Base-by-base conservation (phyloP, 768 basidiomycete species). In the Mycena albidolilacea region DNA sequence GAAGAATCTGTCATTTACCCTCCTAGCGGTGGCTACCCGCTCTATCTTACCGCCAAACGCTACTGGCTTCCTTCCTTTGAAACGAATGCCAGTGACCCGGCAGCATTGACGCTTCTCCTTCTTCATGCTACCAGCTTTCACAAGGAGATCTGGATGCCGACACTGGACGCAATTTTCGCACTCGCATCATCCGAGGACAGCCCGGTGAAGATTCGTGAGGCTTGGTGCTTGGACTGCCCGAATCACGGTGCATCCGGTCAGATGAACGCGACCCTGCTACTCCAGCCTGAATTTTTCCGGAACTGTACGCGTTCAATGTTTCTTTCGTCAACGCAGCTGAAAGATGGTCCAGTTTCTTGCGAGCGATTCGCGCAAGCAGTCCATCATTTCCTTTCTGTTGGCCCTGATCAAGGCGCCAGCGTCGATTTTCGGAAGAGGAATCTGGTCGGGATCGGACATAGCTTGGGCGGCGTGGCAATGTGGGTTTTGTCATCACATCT, bases 71-170 rank as follows among this genome's bases (percentile, higher is more conserved):
- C 84, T 3, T 82, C 83, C 38, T 81, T 85, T 64, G 84, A 84
- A 35, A 77, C 74, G 0, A 76, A 86, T 66, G 75, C 76, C 57
- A 65, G 76, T 9, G 82, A 87, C 75, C 82, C 82, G 7, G 81
- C 85, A 44, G 90, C 87, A 6, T 77, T 88, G 70, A 92, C 91
- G 0, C 82, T 92, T 43, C 81, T 93, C 41, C 77, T 91, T n/a
- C 81, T 92, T 2, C 92, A 93, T 78, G 89, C 91, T 5, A 93
- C 92, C 2, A 91, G 91, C 78, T 93, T 91, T 76, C 92, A 92
- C 82, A 93, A 93, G 79, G 92, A 93, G 81, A 90, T 88, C 3
- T 93, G 90, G 91, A 90, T 92, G 73, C 90, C 92, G 1, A 86
- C 88, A 5, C 74, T 93, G 15, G 83, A 84, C 30, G 82, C 81